Evolutionary conservation across 306 rosid genomes (phyloP), one percentile per base, ranked within the genome.

Genomic region (Dalbergia cultrata): DNA sequence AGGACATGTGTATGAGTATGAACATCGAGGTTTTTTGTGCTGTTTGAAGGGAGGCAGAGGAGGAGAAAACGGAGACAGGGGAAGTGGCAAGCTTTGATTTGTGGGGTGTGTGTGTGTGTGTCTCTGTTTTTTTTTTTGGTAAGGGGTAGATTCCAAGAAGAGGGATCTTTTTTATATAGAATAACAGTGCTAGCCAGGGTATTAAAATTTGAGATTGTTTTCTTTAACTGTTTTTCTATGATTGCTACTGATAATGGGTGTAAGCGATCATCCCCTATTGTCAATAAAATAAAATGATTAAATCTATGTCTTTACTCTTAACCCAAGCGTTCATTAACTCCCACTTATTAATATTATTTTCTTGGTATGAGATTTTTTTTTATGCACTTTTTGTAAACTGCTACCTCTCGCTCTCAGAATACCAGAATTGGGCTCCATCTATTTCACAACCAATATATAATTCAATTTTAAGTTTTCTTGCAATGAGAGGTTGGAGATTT

Each of bases 121-220:
- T 50, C 17, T 50, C 18, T 13, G 7, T 50, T 13, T 16, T 50
- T 37, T 0, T 37, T 37, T 5, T 37, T 14, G 8, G 9, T 41
- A 43, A 66, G 81, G 60, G 77, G 77, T 47, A 80, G 89, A 85
- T 81, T 83, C 87, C 59, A 9, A 61, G 13, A 9, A 16, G 56
- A 58, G 79, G 86, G 89, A 85, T 85, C 88, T 76, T 83, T 81
- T 82, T 79, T 63, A 52, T 59, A 74, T 74, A 76, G 14, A 37
- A 66, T 26, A 53, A 68, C 18, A 26, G 12, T 59, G 45, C 61
- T 52, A 17, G 9, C 8, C 3, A 5, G 0, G 22, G 44, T 75
- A 81, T 69, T 77, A 12, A 16, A 35, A 19, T 74, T 45, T 2
- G 0, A 18, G 9, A 70, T 33, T 70, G 17, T 13, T 60, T 45